Conservation (phyloP, 495 filamentous ascomycete species). For the Daldinia caldariorum region DNA sequence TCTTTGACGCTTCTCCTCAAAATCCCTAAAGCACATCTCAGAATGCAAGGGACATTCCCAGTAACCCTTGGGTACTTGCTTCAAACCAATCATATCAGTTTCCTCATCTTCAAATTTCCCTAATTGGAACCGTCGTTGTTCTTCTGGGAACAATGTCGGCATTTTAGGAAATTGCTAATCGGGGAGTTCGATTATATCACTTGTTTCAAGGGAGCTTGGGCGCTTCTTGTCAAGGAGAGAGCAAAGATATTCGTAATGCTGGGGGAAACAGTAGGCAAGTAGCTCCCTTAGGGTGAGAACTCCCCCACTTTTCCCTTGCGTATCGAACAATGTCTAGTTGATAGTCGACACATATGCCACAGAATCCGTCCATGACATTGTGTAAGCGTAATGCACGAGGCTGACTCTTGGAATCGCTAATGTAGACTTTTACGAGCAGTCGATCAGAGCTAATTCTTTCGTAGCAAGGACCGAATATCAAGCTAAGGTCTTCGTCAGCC, state of each 20-base stretch:
- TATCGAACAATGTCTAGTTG: conserved; percentile 19
- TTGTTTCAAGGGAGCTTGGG: not conserved
- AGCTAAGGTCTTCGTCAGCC: not conserved
- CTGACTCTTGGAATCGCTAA: not conserved
- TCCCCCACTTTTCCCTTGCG: conserved; percentile 13
- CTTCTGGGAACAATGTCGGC: conserved; percentile 13
- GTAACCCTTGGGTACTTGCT: not conserved
- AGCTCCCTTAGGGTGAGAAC: conserved; percentile 16
- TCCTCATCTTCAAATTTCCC: not conserved
- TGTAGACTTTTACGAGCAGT: conserved; percentile 7
- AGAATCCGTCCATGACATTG: not conserved
- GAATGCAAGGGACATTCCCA: conserved; percentile 13
- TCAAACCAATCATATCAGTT: not conserved
- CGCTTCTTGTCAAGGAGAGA: conserved; percentile 12
- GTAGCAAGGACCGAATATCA: conserved; percentile 18
- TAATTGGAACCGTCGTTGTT: not conserved
- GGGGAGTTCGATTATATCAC: not conserved
- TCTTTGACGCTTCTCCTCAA: conserved; percentile 12
- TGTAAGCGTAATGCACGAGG: not conserved
- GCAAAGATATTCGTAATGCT: conserved; percentile 1
- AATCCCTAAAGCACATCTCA: conserved; percentile 13
- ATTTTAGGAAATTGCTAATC: not conserved
- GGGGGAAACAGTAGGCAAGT: conserved; percentile 20
- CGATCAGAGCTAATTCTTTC: conserved; percentile 5
- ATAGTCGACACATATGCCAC: conserved; percentile 13